A percentile compares a stretch with the other conserved stretches of the same genome.
Conservation (phyloP, 2,329 filamentous ascomycete genomes). For the Calonectria pseudoreteaudii region DNA sequence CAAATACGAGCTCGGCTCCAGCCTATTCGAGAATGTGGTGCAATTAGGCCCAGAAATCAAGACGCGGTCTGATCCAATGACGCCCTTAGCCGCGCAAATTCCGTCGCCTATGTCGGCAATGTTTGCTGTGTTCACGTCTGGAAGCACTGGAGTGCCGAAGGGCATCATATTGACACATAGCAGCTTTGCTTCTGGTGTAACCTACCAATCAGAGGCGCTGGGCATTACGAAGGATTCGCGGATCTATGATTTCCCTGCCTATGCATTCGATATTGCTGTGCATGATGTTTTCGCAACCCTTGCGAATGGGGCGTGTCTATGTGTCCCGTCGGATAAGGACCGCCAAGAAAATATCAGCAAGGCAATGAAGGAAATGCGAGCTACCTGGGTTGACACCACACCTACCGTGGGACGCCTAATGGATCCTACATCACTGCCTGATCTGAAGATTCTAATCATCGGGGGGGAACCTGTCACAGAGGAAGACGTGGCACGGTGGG, state of each 20-base stretch:
- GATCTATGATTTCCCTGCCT: slow-evolving; percentile 20
- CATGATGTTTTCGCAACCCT: slow-evolving; percentile 24
- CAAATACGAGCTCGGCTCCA: neutral
- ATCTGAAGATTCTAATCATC: neutral
- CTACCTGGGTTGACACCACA: neutral
- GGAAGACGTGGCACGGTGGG: slow-evolving; percentile 22
- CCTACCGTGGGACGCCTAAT: neutral
- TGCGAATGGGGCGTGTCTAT: slow-evolving; percentile 26
- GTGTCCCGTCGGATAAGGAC: slow-evolving; percentile 12
- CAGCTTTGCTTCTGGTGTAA: slow-evolving; percentile 1
- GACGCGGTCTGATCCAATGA: neutral
- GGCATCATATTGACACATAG: slow-evolving; percentile 35
- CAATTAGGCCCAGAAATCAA: neutral
- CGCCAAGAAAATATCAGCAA: neutral
- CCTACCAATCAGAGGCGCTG: neutral
- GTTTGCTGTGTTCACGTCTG: slow-evolving; percentile 40
- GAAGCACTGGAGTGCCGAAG: slow-evolving; percentile 42
- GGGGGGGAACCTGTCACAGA: neutral
- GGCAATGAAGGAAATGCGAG: neutral
- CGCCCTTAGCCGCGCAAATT: neutral
- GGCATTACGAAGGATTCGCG: neutral
- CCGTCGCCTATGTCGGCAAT: slow-evolving; percentile 8
- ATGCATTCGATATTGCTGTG: slow-evolving; percentile 29
- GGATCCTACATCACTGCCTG: neutral
- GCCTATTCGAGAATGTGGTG: neutral